Conservation (phyloP, 768 basidiomycete genomes). For the Lyophyllum decastes region DNA sequence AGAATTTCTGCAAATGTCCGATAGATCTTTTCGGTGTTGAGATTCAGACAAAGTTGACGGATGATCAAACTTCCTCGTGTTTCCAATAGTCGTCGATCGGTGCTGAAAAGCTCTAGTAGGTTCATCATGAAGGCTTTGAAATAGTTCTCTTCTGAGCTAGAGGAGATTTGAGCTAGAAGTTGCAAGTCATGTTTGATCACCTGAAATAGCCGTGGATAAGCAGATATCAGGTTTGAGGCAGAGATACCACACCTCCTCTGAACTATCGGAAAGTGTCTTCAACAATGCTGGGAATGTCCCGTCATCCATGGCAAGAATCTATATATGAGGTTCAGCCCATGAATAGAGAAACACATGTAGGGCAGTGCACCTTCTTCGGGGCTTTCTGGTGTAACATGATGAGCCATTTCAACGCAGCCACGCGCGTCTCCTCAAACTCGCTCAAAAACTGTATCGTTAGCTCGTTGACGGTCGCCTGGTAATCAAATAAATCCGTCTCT, state of each 20-base stretch:
- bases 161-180: conserved; percentile 95
- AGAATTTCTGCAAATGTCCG: conserved; percentile 94
- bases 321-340: neutral
- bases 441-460: conserved; percentile 92
- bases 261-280: conserved; percentile 94
- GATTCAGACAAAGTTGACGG: conserved; percentile 88
- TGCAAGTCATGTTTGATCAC: conserved; percentile 97
- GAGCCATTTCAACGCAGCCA: conserved; percentile 96
- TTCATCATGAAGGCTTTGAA: conserved; percentile 97
- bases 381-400: conserved; percentile 99
- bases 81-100: conserved; percentile 87
- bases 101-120: conserved; percentile 91
- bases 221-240: neutral
- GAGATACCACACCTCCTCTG: conserved; percentile 72
- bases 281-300: conserved; percentile 94
- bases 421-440: conserved; percentile 95
- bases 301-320: conserved; percentile 96
- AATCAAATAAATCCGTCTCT: conserved; percentile 82
- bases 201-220: conserved; percentile 32
- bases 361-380: conserved; percentile 75
- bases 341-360: neutral
- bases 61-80: conserved; percentile 94
- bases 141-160: conserved; percentile 92
- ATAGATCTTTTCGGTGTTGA: conserved; percentile 96
- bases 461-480: conserved; percentile 89